These are phyloP conservation scores for Vanderwaltozyma verrucispora DNA, from an alignment of 805 yeast species.

Conservation along the genomic window DNA sequence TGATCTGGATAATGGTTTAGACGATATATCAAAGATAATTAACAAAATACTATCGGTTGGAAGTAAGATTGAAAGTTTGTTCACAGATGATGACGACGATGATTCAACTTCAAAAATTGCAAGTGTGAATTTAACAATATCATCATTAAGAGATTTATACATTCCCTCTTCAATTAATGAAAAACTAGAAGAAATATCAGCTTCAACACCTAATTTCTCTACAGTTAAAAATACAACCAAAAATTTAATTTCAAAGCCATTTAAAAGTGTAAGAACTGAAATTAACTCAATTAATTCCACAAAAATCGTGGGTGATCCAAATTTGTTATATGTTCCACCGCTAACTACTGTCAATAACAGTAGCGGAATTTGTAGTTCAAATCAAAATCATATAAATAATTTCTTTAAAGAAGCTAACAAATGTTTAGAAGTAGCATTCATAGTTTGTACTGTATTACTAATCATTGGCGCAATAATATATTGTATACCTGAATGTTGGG, in stretches of 20 bases:
- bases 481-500: conserved; percentile 34
- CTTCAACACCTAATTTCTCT: conserved; percentile 54
- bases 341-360: conserved; percentile 9
- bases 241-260: conserved; percentile 47
- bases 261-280: conserved; percentile 36
- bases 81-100: conserved; percentile 34
- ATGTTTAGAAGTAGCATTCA: conserved; percentile 29
- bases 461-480: conserved; percentile 33
- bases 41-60: conserved; percentile 45
- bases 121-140: conserved; percentile 49
- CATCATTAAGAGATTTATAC: conserved; percentile 42
- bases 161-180: conserved; percentile 58
- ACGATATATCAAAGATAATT: conserved; percentile 46
- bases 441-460: conserved; percentile 32
- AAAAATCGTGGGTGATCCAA: conserved; percentile 10
- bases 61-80: conserved; percentile 43
- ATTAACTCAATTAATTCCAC: conserved; percentile 29
- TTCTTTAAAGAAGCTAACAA: conserved; percentile 28
- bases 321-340: conserved; percentile 34
- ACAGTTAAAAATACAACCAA: conserved; percentile 52
- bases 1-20: conserved; percentile 57
- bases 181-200: conserved; percentile 41
- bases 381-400: conserved; percentile 30
- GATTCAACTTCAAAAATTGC: conserved; percentile 28
- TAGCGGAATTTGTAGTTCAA: conserved; percentile 32